These are phyloP conservation scores for Annulohypoxylon moriforme DNA, from an alignment of 495 filamentous ascomycete genomes.

Conservation along the genomic window DNA sequence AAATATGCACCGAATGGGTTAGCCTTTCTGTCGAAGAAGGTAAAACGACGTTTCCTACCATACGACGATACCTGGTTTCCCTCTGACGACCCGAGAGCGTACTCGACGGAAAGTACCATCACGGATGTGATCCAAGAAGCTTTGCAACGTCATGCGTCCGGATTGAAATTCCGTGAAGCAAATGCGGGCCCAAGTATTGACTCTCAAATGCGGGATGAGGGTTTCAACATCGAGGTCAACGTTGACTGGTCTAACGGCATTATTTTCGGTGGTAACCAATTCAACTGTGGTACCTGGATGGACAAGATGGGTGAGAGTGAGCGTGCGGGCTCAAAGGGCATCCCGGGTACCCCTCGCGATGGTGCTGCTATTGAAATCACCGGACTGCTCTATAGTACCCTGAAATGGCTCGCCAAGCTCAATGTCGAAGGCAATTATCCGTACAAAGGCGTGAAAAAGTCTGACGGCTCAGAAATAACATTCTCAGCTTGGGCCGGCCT, in stretches of 20 bases:
- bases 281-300: conserved; percentile 99
- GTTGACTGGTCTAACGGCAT: conserved; percentile 95
- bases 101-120: conserved; percentile 82
- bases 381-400: conserved; percentile 87
- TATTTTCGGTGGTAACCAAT: conserved; percentile 92
- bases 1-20: conserved; percentile 83
- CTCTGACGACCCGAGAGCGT: conserved; percentile 82
- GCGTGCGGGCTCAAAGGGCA: conserved; percentile 88
- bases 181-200: conserved; percentile 91
- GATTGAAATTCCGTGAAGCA: conserved; percentile 91
- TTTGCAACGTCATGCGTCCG: conserved; percentile 87
- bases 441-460: conserved; percentile 73
- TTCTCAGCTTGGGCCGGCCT: conserved; percentile 83
- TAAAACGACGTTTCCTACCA: conserved; percentile 89
- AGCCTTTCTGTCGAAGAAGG: conserved; percentile 76
- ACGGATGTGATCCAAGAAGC: conserved; percentile 93
- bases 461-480: conserved; percentile 69
- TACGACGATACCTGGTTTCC: conserved; percentile 95
- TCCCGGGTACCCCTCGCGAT: conserved; percentile 96
- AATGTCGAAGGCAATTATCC: conserved; percentile 73
- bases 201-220: conserved; percentile 90
- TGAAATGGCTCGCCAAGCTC: conserved; percentile 80
- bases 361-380: conserved; percentile 96
- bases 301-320: conserved; percentile 99
- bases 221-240: conserved; percentile 89